Conservation (phyloP, 805 yeast species). For the Priceomyces haplophilus region DNA sequence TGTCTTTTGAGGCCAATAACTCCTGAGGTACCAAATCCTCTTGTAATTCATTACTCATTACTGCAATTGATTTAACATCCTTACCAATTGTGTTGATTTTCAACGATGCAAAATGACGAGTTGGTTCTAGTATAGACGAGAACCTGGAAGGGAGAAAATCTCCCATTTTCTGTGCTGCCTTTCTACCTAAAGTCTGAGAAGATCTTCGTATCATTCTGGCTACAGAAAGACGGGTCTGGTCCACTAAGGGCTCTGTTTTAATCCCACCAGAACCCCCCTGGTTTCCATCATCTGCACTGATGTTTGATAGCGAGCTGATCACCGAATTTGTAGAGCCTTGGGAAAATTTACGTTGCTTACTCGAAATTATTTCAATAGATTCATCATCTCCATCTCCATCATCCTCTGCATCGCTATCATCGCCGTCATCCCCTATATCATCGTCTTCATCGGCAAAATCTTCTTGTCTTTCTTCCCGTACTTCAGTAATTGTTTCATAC, state of each 20-base stretch:
- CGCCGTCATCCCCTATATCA: conserved; percentile 21
- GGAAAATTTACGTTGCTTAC: conserved; percentile 36
- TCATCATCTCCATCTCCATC: conserved; percentile 25
- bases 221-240: conserved; percentile 65
- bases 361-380: conserved; percentile 18
- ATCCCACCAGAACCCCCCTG: conserved; percentile 10
- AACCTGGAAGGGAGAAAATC: conserved; percentile 80
- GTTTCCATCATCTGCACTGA: conserved; percentile 21
- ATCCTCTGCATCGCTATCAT: conserved; percentile 12
- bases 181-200: conserved; percentile 71
- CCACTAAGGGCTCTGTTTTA: conserved; percentile 62
- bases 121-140: conserved; percentile 81
- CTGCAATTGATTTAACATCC: conserved; percentile 43
- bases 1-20: conserved; percentile 15
- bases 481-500: conserved; percentile 27
- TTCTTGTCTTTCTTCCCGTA: conserved; percentile 16
- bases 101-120: conserved; percentile 86
- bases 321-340: conserved; percentile 36
- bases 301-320: conserved; percentile 28
- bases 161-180: conserved; percentile 85
- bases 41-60: conserved; percentile 37
- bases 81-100: conserved; percentile 50
- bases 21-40: conserved; percentile 31
- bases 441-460: conserved; percentile 20
- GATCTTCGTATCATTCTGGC: conserved; percentile 75